These are phyloP conservation scores for Coemansia sp. DNA, from an alignment of 192 early-diverging fungal species.

Conservation along the genomic window DNA sequence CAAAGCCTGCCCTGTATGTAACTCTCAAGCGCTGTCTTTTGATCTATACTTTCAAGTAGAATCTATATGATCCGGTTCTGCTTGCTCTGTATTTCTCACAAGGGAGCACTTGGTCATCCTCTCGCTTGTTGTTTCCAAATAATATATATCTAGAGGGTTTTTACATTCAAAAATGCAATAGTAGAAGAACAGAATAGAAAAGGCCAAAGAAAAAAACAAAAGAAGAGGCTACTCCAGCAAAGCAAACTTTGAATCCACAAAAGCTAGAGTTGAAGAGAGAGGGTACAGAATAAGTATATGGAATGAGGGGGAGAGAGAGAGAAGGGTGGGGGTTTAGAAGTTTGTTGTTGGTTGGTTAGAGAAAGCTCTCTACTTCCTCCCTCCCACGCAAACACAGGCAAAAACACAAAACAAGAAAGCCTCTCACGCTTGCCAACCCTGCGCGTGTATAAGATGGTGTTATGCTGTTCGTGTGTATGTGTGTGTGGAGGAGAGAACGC, in stretches of 20 bases:
- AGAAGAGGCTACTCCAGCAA: not conserved
- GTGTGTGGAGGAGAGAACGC: not conserved
- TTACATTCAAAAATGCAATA: constrained; percentile 20
- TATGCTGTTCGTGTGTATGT: not conserved
- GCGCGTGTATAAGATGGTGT: not conserved
- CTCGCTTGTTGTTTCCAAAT: not conserved
- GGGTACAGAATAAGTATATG: constrained; percentile 12
- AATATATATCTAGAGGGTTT: constrained; percentile 6
- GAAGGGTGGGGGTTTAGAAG: not conserved
- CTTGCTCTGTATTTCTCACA: too few species aligned
- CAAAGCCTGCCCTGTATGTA: too few species aligned
- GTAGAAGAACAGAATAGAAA: constrained; percentile 18
- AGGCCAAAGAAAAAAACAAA: constrained; percentile 11
- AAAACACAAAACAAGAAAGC: not conserved
- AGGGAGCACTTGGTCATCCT: too few species aligned
- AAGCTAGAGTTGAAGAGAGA: not conserved
- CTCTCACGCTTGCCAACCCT: not conserved
- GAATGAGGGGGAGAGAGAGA: constrained; percentile 1
- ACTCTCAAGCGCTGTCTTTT: too few species aligned
- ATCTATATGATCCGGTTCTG: too few species aligned
- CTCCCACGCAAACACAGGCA: not conserved
- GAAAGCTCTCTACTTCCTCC: not conserved
- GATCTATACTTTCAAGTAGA: too few species aligned
- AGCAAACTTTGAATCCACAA: not conserved
- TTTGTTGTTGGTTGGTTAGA: not conserved